Evolutionary conservation across 805 yeast species (phyloP).

Genomic region (Monosporozyma unispora): DNA sequence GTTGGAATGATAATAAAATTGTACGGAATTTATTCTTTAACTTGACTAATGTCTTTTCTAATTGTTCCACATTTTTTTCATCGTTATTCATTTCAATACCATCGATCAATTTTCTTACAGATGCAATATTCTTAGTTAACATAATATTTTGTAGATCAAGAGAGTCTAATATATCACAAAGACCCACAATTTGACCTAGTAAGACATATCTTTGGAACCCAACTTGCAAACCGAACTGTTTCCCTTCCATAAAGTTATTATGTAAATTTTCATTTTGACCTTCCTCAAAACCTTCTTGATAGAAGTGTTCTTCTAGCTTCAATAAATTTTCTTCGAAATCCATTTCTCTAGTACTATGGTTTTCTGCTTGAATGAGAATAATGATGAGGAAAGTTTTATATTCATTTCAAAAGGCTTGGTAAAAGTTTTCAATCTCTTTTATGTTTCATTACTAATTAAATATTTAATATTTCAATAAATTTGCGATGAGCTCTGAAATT

Average conservation of each 20-base stretch:
- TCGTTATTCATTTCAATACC: slow-evolving; percentile 37
- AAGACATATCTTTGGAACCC: slow-evolving; percentile 63
- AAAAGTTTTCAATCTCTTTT: neutral
- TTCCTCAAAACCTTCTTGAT: slow-evolving; percentile 60
- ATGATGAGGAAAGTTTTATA: too few relatives aligned
- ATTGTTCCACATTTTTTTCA: slow-evolving; percentile 45
- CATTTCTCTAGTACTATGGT: too few relatives aligned
- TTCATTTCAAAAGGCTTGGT: neutral
- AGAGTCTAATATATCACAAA: slow-evolving; percentile 36
- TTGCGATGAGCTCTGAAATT: slow-evolving; percentile 1
- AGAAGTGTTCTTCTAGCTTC: slow-evolving; percentile 49
- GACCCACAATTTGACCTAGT: slow-evolving; percentile 58
- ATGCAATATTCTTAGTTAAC: slow-evolving; percentile 16
- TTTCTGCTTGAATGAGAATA: too few relatives aligned
- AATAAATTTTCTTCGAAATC: slow-evolving; percentile 39
- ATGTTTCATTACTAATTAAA: neutral
- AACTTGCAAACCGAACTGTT: slow-evolving; percentile 73
- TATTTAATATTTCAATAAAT: neutral
- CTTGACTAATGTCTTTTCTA: slow-evolving; percentile 43
- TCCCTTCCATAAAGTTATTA: slow-evolving; percentile 65
- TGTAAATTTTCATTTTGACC: slow-evolving; percentile 55
- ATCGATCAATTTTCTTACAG: slow-evolving; percentile 22
- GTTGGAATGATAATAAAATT: slow-evolving; percentile 32
- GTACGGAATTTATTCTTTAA: slow-evolving; percentile 56
- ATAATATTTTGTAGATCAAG: slow-evolving; percentile 8